Evolutionary conservation across 352 stramenopile species (phyloP).

Genomic region (Phytophthora sp.): DNA sequence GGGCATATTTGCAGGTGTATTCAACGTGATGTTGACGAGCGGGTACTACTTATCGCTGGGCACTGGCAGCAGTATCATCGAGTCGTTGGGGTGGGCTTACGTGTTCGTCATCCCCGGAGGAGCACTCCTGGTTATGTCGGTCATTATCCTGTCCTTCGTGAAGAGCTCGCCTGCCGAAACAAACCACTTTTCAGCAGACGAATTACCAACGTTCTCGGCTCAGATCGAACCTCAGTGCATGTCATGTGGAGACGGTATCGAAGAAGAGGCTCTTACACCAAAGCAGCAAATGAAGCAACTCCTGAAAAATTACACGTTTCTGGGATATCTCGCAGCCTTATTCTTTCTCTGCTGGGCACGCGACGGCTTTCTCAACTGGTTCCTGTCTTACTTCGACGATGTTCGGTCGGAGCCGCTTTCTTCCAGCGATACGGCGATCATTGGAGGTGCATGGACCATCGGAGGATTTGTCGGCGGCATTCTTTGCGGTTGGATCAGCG

Average conservation of each 20-base stretch:
- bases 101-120: slow-evolving; percentile 71
- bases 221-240: slow-evolving; percentile 15
- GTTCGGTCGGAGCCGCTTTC: slow-evolving; percentile 54
- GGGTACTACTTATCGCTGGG: slow-evolving; percentile 79
- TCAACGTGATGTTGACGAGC: slow-evolving; percentile 82
- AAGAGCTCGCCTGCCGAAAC: slow-evolving; percentile 64
- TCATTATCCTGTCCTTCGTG: slow-evolving; percentile 58
- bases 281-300: slow-evolving; percentile 54
- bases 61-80: slow-evolving; percentile 65
- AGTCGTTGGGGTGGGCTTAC: slow-evolving; percentile 67
- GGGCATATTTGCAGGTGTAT: slow-evolving; percentile 72
- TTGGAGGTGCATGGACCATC: slow-evolving; percentile 78
- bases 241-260: not conserved
- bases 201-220: slow-evolving; percentile 26
- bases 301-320: slow-evolving; percentile 64
- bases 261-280: slow-evolving; percentile 11
- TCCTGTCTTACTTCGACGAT: slow-evolving; percentile 78
- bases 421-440: slow-evolving; percentile 57
- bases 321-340: slow-evolving; percentile 69
- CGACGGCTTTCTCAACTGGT: slow-evolving; percentile 81
- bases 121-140: slow-evolving; percentile 60
- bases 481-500: slow-evolving; percentile 75
- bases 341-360: slow-evolving; percentile 77
- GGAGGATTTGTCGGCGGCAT: slow-evolving; percentile 74
- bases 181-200: slow-evolving; percentile 34